phyloP scores from a whole-genome alignment of 441 rosid genomes.

The Populus hybrid region DNA sequence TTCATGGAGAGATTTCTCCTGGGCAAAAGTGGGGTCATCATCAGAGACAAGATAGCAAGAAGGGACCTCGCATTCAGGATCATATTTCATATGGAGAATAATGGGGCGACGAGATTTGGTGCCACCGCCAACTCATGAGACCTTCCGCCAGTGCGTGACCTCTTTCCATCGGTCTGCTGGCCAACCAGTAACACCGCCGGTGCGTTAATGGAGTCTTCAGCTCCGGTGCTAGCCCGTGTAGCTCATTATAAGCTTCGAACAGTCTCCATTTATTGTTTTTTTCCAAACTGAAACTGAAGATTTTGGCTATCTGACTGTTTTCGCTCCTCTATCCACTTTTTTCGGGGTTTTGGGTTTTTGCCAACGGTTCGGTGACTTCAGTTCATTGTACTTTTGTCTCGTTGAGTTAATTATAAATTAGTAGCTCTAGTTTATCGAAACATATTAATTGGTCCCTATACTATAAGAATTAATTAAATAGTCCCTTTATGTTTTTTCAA shows the following conservation, averaged over 20 bases:
- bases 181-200: conserved; percentile 90
- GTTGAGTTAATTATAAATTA: background rate
- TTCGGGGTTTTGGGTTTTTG: background rate
- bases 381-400: background rate
- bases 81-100: conserved; percentile 89
- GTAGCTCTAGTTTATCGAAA: background rate
- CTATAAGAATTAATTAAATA: too few species aligned
- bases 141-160: conserved; percentile 81
- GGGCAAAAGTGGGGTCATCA: conserved; percentile 50
- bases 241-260: conserved; percentile 90
- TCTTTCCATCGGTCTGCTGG: conserved; percentile 92
- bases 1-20: conserved; percentile 57
- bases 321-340: background rate
- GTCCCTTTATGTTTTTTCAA: background rate
- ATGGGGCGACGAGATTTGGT: conserved; percentile 93
- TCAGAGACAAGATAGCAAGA: conserved; percentile 70
- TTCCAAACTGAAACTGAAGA: background rate
- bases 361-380: background rate
- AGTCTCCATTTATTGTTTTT: conserved; percentile 41
- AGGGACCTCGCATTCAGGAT: conserved; percentile 68
- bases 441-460: background rate
- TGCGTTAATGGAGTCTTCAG: conserved; percentile 78
- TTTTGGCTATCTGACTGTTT: background rate
- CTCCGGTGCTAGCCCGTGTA: conserved; percentile 88
- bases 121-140: conserved; percentile 97